Evolutionary conservation across 2,329 filamentous ascomycete genomes (phyloP).

Genomic region (Sordariomycetes sp.): DNA sequence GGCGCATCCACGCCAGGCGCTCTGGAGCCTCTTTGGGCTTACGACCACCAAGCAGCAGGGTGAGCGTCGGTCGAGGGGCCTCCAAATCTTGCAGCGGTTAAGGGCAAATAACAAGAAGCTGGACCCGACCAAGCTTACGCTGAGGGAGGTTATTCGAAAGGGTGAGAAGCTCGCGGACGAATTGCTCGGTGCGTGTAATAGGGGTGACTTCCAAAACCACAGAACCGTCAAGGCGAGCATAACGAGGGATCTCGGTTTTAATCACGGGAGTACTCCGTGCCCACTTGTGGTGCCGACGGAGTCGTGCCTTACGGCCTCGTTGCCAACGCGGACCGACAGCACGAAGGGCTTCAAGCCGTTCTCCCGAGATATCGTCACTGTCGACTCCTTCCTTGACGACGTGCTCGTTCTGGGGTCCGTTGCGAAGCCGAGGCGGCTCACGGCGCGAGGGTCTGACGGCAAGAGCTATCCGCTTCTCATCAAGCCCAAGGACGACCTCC

Average conservation of each 20-base stretch:
- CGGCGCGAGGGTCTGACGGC: constrained; percentile 79
- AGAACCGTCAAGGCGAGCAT: constrained; percentile 62
- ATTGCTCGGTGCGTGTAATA: constrained; percentile 69
- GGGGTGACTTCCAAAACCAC: constrained; percentile 60
- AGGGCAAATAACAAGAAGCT: constrained; percentile 12
- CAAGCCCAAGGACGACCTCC: constrained; percentile 95
- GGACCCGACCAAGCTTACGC: constrained; percentile 3
- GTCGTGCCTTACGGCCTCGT: constrained; percentile 67
- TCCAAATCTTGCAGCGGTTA: constrained; percentile 39
- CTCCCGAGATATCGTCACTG: constrained; percentile 73
- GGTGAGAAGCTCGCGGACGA: constrained; percentile 79
- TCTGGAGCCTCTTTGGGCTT: constrained; percentile 86
- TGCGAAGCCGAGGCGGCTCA: constrained; percentile 84
- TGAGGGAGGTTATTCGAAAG: constrained; percentile 56
- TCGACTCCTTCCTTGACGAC: constrained; percentile 71
- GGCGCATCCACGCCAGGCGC: constrained; percentile 77
- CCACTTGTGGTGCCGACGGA: constrained; percentile 84
- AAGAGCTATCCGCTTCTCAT: constrained; percentile 82
- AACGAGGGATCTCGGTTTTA: constrained; percentile 69
- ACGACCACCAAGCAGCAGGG: constrained; percentile 64
- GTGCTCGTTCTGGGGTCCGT: constrained; percentile 85
- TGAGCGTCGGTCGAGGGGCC: constrained; percentile 49
- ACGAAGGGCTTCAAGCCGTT: constrained; percentile 77
- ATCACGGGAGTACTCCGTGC: constrained; percentile 72
- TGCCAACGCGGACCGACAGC: constrained; percentile 65